Conservation (phyloP, 2,329 filamentous ascomycete species). For the Trematosphaeria pertusa region DNA sequence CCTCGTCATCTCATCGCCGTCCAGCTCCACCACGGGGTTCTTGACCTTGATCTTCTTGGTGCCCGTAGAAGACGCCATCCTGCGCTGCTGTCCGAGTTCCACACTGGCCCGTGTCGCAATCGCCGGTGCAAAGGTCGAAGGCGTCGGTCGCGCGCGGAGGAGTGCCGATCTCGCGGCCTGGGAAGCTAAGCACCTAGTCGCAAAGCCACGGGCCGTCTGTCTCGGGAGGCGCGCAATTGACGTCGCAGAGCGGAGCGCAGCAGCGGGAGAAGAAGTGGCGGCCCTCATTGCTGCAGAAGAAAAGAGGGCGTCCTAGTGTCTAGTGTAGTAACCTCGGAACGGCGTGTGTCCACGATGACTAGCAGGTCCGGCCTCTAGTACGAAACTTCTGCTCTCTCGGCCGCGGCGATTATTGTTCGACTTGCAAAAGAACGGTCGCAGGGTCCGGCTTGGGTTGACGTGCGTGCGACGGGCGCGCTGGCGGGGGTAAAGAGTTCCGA, state of each 20-base stretch:
- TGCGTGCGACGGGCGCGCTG: conserved; percentile 20
- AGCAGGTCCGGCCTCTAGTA: conserved; percentile 3
- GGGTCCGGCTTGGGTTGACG: conserved; percentile 1
- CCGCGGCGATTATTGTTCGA: conserved; percentile 34
- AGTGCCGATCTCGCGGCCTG: conserved; percentile 31
- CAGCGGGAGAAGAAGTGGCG: conserved; percentile 33
- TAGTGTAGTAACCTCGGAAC: conserved; percentile 38
- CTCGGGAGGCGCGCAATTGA: conserved; percentile 28
- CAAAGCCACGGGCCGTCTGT: conserved; percentile 35
- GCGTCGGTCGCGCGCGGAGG: not conserved
- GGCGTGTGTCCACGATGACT: conserved; percentile 17
- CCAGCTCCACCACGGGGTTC: conserved; percentile 97
- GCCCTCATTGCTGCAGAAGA: conserved; percentile 36
- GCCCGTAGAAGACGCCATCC: conserved; percentile 64
- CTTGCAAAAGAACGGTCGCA: too few species aligned
- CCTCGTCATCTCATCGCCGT: conserved; percentile 94
- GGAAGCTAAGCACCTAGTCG: conserved; percentile 36
- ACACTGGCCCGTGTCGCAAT: conserved; percentile 3
- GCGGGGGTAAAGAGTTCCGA: conserved; percentile 44
- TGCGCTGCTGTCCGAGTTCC: conserved; percentile 30
- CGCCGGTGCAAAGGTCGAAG: conserved; percentile 9
- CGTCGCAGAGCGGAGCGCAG: conserved; percentile 33
- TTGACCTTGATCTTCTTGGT: conserved; percentile 99
- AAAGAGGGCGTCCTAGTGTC: conserved; percentile 6
- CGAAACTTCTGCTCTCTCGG: conserved; percentile 23